These are phyloP conservation scores for Aspergillus indologenus DNA, from an alignment of 495 filamentous ascomycete genomes.

Conservation along the genomic window DNA sequence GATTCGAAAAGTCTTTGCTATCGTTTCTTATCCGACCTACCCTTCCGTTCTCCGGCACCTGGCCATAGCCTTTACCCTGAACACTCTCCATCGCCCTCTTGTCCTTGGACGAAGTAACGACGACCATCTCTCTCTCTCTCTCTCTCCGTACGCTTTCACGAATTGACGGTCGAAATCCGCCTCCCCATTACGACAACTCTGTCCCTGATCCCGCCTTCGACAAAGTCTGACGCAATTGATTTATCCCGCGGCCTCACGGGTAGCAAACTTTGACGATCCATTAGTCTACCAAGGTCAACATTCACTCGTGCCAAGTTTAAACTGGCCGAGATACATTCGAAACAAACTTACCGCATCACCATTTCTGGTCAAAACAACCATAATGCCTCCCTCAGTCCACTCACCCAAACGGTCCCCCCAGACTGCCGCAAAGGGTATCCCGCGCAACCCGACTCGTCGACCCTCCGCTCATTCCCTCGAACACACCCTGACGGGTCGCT, in stretches of 20 bases:
- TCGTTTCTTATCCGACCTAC: constrained; percentile 14
- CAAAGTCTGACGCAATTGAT: constrained; percentile 25
- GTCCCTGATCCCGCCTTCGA: constrained; percentile 7
- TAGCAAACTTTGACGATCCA: constrained; percentile 24
- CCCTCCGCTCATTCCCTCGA: constrained; percentile 9
- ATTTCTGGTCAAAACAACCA: constrained; percentile 8
- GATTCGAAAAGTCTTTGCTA: constrained; percentile 21
- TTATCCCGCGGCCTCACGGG: constrained; percentile 15
- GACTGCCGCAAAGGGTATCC: constrained; percentile 25
- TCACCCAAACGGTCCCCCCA: constrained; percentile 35
- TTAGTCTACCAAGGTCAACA: not conserved
- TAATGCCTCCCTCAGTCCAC: constrained; percentile 31
- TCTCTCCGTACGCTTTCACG: constrained; percentile 13
- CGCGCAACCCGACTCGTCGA: constrained; percentile 26
- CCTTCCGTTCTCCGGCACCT: constrained; percentile 15
- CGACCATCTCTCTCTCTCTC: not conserved
- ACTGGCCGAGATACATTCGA: constrained; percentile 2
- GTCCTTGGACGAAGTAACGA: constrained; percentile 10
- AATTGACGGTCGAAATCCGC: constrained; percentile 13
- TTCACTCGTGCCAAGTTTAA: constrained; percentile 2
- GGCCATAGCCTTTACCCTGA: not conserved
- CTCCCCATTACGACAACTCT: not conserved
- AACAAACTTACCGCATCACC: constrained; percentile 9
- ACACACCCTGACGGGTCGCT: constrained; percentile 22
- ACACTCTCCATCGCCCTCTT: constrained; percentile 9